Conservation (phyloP, 2,329 filamentous ascomycete genomes). For the Ophiostoma ips region DNA sequence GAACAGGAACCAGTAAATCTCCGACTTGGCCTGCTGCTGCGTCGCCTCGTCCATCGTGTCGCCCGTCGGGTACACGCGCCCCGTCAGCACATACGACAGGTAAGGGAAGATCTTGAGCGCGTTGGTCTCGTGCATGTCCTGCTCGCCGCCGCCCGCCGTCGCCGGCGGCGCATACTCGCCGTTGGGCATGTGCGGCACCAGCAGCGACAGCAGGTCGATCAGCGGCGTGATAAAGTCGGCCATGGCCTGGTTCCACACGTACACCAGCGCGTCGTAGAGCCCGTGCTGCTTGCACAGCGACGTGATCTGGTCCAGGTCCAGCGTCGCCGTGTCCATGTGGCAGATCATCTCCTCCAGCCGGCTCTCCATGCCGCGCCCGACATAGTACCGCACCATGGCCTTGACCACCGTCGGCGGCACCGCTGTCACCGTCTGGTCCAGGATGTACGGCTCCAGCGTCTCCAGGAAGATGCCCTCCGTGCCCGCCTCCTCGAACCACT, state of each 20-base stretch:
- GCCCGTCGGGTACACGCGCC: slow-evolving; percentile 82
- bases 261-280: slow-evolving; percentile 88
- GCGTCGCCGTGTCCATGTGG: slow-evolving; percentile 74
- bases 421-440: slow-evolving; percentile 59
- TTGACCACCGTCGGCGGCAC: slow-evolving; percentile 79
- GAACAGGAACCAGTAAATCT: slow-evolving; percentile 88
- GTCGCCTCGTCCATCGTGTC: slow-evolving; percentile 57
- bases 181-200: slow-evolving; percentile 43
- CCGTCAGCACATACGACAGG: slow-evolving; percentile 79
- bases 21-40: slow-evolving; percentile 64
- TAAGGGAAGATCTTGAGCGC: slow-evolving; percentile 91
- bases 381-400: slow-evolving; percentile 69
- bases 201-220: slow-evolving; percentile 64
- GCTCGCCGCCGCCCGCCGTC: slow-evolving; percentile 40
- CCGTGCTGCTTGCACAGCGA: slow-evolving; percentile 79
- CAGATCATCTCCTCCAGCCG: slow-evolving; percentile 90
- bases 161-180: slow-evolving; percentile 27
- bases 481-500: slow-evolving; percentile 70
- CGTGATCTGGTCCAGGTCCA: slow-evolving; percentile 91
- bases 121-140: slow-evolving; percentile 50
- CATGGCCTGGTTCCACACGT: slow-evolving; percentile 90
- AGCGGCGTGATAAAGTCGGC: slow-evolving; percentile 83
- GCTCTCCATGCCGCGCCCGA: slow-evolving; percentile 57
- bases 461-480: slow-evolving; percentile 70
- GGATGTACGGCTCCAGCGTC: slow-evolving; percentile 73